Base-by-base conservation (phyloP, 441 rosid genomes). In the Eutrema salsugineum region DNA sequence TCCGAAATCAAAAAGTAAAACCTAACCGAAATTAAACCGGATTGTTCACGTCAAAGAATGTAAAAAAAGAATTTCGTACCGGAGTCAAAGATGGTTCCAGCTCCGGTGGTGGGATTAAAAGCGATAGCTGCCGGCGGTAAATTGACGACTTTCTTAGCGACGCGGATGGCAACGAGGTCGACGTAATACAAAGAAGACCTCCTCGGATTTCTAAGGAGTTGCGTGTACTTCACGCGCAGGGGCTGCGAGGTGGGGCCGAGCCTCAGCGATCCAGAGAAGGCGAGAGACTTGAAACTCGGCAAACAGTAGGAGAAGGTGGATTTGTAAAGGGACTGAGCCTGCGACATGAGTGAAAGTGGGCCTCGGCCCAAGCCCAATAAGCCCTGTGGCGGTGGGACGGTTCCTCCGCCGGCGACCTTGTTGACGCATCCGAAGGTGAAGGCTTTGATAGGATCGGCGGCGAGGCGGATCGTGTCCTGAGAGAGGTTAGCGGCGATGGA, bases 351-450 rank as follows among this genome's bases (percentile, higher is more conserved):
- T 0, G 98, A 91, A 0, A 93, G 44, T 11, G 98, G 88, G 65
- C 98, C 98, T 40, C 98, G 81, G 0, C 98, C 98, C 16, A 93
- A 82, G n/a, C 98, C 98, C 66, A 93, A 60, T 0, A 91, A 82
- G 17, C 97, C 97, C 73, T 91, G 98, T 0, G 89, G 87, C 1
- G 97, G 98, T 15, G 83, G 48, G 0, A 96, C 70, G 32, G 77
- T 72, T 50, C 58, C 58, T 59, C 76, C 83, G 36, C 94, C 94
- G 0, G 97, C 79, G 79, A 87, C 66, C 32, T 83, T 86, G 68
- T 83, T 83, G 71, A 93, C 82, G 80, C 97, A 93, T 0, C 98
- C 97, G 43, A 93, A 91, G 19, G 93, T 81, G 83, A 87, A 93
- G 80, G 46, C 24, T 0, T 84, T 84, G 74, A 88, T 71, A 1